Base-by-base conservation (phyloP, 164 flowering plant genomes). In the Vitis vinifera region DNA sequence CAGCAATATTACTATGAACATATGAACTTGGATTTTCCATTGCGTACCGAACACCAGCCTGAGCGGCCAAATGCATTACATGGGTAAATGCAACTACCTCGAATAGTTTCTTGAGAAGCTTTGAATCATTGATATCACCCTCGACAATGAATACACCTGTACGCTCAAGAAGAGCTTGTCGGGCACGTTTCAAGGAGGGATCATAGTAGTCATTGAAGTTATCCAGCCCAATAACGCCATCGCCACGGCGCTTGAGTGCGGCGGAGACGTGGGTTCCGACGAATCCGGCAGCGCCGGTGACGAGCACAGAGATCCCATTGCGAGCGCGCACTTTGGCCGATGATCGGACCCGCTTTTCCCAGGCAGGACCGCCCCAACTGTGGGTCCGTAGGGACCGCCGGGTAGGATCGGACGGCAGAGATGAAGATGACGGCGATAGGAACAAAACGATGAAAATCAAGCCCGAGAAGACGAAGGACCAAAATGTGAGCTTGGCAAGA, bases 51-150 rank as follows among this genome's bases (percentile, higher is more conserved):
- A 94, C 98, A 1, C 98, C 98, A 10, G 98, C 98, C 71, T 94
- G 98, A 3, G 98, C 98, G 8, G 98, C 98, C 68, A 94, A 82
- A 75, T 94, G 98, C 91, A 91, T 88, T 13, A 94, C 94, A 60
- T 94, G 98, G 16, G 90, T 88, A 59, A 94, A 91, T 0, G 89
- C 64, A 2, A 90, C 98, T 3, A 91, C 88, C 59, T 89, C 92
- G 57, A 94, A 91, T 9, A 94, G 80, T 75, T 90, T 89, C 78
- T 66, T 76, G 29, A 94, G 70, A 10, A 94, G 78, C 0, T 79
- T 78, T 2, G 73, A 55, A 63, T 94, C 97, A 64, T 94, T 94
- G 62, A 94, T 84, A 56, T 94, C 98, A 0, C 97, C 98, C 64
- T 94, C 94, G 0, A 94, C 97, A n/a, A 94, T 80, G 73, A 86